Base-by-base conservation (phyloP, 192 early-diverging fungal genomes). In the Chytriomyces sp. region DNA sequence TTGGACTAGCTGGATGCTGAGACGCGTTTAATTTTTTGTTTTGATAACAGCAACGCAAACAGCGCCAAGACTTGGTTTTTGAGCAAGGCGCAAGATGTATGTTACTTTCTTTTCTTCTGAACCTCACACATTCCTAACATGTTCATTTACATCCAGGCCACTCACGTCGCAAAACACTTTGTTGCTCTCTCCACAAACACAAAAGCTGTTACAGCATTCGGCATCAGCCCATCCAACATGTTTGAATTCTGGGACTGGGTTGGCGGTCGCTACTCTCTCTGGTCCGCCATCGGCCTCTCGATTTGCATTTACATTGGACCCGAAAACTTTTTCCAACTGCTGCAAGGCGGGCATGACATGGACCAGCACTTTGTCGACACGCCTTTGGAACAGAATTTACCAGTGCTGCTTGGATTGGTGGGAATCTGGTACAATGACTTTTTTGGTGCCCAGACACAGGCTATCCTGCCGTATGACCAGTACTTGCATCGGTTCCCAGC, bases 341-440 rank as follows among this genome's bases (percentile, higher is more conserved):
- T 99, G 50, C 85, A 84, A 45, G 97, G 97, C 62, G 97, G 89
- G 45, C 95, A 98, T 81, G 95, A 93, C 64, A 97, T 99, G 95
- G 97, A 99, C 82, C 83, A 93, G 50, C 97, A 99, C 82, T 99
- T 98, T 89, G 86, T 87, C 75, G 94, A 87, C 61, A 89, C 97
- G 5, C 95, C 95, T 53, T 85, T 98, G 8, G 96, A 97, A 70
- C 81, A 98, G 75, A 99, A 98, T 85, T 77, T 99, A 72, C 97
- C 97, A 10, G 94, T 93, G 6, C 84, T 99, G 50, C 80, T 99
- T 64, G 97, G 86, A 72, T 81, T 96, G 24, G 61, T 98, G 28
- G 97, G 97, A 71, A 81, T 98, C 74, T 98, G 95, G 95, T 99
- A 99, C 89, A 99, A 98, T 91, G 94, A 99, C 91, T 99, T 99